phyloP scores from a whole-genome alignment of 2,329 filamentous ascomycete species.

The Fusarium tanahbumbuense region DNA sequence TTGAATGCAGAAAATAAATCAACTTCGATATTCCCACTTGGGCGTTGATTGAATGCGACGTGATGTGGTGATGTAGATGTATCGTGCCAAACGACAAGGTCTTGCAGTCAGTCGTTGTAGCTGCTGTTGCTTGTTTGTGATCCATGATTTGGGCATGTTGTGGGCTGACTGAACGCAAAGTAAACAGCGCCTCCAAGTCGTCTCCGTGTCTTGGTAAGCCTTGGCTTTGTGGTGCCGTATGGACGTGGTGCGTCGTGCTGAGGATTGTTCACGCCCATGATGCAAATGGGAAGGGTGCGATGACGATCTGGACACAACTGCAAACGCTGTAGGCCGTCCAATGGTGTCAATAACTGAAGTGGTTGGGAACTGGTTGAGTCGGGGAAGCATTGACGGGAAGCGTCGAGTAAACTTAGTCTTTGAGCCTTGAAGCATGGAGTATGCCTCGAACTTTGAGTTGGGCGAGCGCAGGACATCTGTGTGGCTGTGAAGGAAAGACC shows the following conservation, averaged over 20 bases:
- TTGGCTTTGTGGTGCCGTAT: not conserved
- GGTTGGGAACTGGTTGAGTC: not conserved
- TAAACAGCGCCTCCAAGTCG: not conserved
- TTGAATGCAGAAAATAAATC: constrained; percentile 23
- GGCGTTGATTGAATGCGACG: not conserved
- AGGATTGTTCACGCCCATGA: not conserved
- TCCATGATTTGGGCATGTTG: not conserved
- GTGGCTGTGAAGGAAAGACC: not conserved
- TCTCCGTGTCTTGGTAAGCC: not conserved
- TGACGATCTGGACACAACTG: not conserved
- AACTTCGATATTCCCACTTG: constrained; percentile 13
- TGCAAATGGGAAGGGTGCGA: not conserved
- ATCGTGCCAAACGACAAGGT: too few relatives aligned
- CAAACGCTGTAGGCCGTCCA: not conserved
- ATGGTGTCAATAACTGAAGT: not conserved
- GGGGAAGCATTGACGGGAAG: not conserved
- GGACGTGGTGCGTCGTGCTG: not conserved
- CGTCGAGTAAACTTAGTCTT: not conserved
- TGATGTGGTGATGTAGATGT: not conserved
- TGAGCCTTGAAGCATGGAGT: not conserved
- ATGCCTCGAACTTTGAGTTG: not conserved
- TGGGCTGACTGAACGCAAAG: not conserved
- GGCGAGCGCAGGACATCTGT: not conserved
- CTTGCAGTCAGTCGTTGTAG: not conserved
- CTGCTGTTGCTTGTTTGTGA: not conserved